These are phyloP conservation scores for Pelargonium cotyledonis DNA, from an alignment of 441 rosid genomes.

Conservation along the genomic window DNA sequence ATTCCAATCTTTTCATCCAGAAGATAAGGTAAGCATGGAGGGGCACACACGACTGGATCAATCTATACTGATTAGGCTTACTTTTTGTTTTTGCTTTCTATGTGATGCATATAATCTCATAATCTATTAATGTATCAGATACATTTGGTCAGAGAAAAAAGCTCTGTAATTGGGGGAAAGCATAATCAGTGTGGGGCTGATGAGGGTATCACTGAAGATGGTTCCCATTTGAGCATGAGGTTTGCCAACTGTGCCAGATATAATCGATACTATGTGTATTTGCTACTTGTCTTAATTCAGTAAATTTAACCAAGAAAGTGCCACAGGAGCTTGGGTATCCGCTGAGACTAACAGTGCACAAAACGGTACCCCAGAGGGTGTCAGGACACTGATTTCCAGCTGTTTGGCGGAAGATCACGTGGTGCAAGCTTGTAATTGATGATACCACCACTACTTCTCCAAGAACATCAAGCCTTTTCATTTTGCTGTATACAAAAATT, in stretches of 20 bases:
- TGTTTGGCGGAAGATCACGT: constrained; percentile 10
- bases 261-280: background rate
- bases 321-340: constrained; percentile 46
- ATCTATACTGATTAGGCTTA: background rate
- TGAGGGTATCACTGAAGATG: constrained; percentile 25
- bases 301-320: constrained; percentile 7
- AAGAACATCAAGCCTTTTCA: constrained; percentile 15
- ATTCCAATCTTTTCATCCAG: constrained; percentile 48
- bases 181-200: constrained; percentile 25
- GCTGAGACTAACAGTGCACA: constrained; percentile 22
- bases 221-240: constrained; percentile 23
- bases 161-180: constrained; percentile 24
- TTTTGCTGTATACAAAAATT: constrained; percentile 19
- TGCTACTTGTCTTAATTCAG: background rate
- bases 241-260: background rate
- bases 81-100: constrained; percentile 3
- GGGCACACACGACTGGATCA: background rate
- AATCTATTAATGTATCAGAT: constrained; percentile 28
- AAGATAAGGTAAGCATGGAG: constrained; percentile 48
- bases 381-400: constrained; percentile 4
- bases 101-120: constrained; percentile 7
- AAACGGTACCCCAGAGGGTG: constrained; percentile 6
- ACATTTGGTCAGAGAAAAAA: constrained; percentile 29
- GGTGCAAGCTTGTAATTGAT: constrained; percentile 18
- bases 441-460: constrained; percentile 13